phyloP scores from a whole-genome alignment of 305 asterid species.

The Euphrasia arctica region DNA sequence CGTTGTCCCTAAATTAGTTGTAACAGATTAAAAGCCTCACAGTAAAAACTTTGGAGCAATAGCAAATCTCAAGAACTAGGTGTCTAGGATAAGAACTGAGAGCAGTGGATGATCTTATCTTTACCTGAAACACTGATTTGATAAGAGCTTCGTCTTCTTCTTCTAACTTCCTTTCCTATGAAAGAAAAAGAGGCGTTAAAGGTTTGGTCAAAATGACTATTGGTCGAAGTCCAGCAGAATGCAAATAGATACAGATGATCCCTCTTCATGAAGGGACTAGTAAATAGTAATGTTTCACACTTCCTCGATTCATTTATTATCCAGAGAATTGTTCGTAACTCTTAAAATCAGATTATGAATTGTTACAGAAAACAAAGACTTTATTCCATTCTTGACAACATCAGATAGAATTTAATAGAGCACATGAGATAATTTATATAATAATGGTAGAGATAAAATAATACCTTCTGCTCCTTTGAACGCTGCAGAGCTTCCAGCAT shows the following conservation, averaged over 20 bases:
- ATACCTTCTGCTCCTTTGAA: conserved; percentile 58
- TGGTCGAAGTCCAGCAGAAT: neutral
- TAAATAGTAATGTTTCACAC: neutral
- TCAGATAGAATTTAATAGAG: neutral
- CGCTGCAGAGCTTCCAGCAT: conserved; percentile 80
- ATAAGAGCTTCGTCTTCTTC: conserved; percentile 76
- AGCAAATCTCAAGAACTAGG: conserved; percentile 6
- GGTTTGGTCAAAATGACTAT: neutral
- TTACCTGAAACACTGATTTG: conserved; percentile 47
- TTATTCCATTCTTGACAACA: too few relatives aligned
- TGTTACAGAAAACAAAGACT: neutral
- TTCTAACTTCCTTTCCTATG: conserved; percentile 52
- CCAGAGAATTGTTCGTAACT: neutral
- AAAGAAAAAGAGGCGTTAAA: conserved; percentile 1
- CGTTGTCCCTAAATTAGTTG: conserved; percentile 41
- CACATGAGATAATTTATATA: neutral
- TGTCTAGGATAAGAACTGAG: neutral
- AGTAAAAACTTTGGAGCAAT: conserved; percentile 10
- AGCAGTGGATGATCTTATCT: neutral
- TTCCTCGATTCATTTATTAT: conserved; percentile 9
- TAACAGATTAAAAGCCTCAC: neutral
- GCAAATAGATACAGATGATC: neutral
- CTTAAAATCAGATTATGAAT: neutral
- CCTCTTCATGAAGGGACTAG: neutral
- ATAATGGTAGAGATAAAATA: conserved; percentile 7